Evolutionary conservation across 257 asterid genomes (phyloP).

Genomic region (Solanum habrochaites): DNA sequence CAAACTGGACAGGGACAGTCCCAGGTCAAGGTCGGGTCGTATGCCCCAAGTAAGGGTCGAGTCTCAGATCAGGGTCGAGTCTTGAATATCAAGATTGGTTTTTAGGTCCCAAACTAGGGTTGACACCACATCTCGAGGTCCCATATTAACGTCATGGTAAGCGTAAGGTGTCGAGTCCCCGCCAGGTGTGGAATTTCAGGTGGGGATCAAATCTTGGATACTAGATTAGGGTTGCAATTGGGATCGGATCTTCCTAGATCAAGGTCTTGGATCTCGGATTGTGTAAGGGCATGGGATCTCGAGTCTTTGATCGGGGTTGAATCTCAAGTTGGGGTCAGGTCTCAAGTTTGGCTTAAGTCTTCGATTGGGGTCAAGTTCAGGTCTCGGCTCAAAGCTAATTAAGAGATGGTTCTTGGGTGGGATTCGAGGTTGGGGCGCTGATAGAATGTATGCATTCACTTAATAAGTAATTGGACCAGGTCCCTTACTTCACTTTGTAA

Average conservation of each 20-base stretch:
- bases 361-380: too few relatives aligned
- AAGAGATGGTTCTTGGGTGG: neutral
- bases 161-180: neutral
- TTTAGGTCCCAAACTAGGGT: neutral
- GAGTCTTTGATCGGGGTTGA: neutral
- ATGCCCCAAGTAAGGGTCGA: too few relatives aligned
- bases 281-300: neutral
- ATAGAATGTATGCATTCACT: too few relatives aligned
- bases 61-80: too few relatives aligned
- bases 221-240: too few relatives aligned
- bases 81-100: neutral
- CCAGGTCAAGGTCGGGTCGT: too few relatives aligned
- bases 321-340: neutral
- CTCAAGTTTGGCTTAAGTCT: neutral
- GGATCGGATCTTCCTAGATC: too few relatives aligned
- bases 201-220: neutral
- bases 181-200: neutral
- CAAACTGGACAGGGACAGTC: too few relatives aligned
- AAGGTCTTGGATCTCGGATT: too few relatives aligned
- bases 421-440: neutral
- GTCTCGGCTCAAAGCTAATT: too few relatives aligned
- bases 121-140: neutral
- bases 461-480: too few relatives aligned
- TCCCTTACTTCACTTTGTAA: too few relatives aligned
- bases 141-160: neutral